Percentiles rank a stretch among this genome's conserved stretches.
These are phyloP conservation scores for Macrophomina phaseolina DNA, from an alignment of 2,329 filamentous ascomycete genomes.

Conservation along the genomic window DNA sequence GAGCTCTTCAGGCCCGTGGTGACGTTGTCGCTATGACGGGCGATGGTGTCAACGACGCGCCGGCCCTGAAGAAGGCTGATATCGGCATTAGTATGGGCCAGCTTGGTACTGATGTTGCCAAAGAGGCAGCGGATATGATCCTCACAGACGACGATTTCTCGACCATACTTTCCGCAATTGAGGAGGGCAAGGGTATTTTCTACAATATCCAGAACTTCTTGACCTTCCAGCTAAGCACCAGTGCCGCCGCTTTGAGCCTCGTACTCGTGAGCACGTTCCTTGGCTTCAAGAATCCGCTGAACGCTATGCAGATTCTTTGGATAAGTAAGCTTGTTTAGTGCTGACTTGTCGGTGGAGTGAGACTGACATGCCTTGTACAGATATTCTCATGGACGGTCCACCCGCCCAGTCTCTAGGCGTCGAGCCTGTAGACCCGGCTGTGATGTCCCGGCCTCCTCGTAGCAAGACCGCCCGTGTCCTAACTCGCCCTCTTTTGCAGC, in stretches of 20 bases:
- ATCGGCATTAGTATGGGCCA: slow-evolving; percentile 98
- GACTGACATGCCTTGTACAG: slow-evolving; percentile 55
- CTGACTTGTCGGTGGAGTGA: slow-evolving; percentile 26
- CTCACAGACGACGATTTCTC: slow-evolving; percentile 88
- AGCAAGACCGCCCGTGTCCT: slow-evolving; percentile 87
- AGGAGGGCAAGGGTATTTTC: slow-evolving; percentile 99
- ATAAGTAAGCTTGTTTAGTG: slow-evolving; percentile 75
- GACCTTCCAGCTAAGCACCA: slow-evolving; percentile 97
- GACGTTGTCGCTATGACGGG: slow-evolving; percentile 99
- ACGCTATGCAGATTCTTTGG: slow-evolving; percentile 99
- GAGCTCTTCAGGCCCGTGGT: slow-evolving; percentile 85
- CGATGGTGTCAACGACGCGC: slow-evolving; percentile 96
- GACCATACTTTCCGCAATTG: slow-evolving; percentile 91
- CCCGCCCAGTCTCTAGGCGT: slow-evolving; percentile 97
- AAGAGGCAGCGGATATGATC: slow-evolving; percentile 95
- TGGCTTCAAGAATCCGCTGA: slow-evolving; percentile 93
- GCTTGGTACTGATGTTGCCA: slow-evolving; percentile 94
- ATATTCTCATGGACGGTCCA: slow-evolving; percentile 99
- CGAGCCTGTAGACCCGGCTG: slow-evolving; percentile 89
- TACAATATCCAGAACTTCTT: slow-evolving; percentile 99
- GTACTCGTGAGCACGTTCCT: slow-evolving; percentile 92
- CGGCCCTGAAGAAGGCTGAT: slow-evolving; percentile 94
- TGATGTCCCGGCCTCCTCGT: slow-evolving; percentile 90
- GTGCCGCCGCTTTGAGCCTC: slow-evolving; percentile 87
- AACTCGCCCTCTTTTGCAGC: slow-evolving; percentile 79